Evolutionary conservation across 768 basidiomycete genomes (phyloP).

Genomic region (Hericium rajendrae): DNA sequence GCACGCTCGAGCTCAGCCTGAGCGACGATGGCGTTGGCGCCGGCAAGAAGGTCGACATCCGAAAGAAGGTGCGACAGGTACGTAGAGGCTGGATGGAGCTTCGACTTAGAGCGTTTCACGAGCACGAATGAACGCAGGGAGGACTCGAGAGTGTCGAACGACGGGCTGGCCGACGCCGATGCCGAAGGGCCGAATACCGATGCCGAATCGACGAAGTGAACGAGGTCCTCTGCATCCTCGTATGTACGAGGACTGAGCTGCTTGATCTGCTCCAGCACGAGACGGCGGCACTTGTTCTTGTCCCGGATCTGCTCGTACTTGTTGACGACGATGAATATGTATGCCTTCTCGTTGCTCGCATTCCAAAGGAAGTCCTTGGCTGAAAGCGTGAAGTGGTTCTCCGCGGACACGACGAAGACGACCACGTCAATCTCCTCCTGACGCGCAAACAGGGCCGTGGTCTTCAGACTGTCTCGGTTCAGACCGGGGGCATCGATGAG

Average conservation of each 20-base stretch:
- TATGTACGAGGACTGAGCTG: conserved; percentile 87
- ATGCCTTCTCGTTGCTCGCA: conserved; percentile 95
- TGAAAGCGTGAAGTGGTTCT: conserved; percentile 97
- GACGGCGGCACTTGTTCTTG: conserved; percentile 83
- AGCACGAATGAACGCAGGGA: conserved; percentile 91
- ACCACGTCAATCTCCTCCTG: conserved; percentile 98
- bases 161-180: conserved; percentile 51
- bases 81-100: conserved; percentile 86
- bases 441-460: conserved; percentile 88
- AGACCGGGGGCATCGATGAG: conserved; percentile 98
- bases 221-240: conserved; percentile 85
- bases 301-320: conserved; percentile 93
- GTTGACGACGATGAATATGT: conserved; percentile 97
- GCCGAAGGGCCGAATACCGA: conserved; percentile 3
- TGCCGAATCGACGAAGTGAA: conserved; percentile 96
- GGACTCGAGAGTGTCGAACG: conserved; percentile 85
- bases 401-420: conserved; percentile 95
- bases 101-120: conserved; percentile 91
- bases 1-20: conserved; percentile 67
- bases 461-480: conserved; percentile 90
- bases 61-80: conserved; percentile 85
- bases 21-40: conserved; percentile 83
- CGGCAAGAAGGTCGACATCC: conserved; percentile 81
- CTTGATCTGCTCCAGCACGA: conserved; percentile 90
- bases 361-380: conserved; percentile 89